Base-by-base conservation (phyloP, 2,329 filamentous ascomycete genomes). In the Colletotrichum musae region DNA sequence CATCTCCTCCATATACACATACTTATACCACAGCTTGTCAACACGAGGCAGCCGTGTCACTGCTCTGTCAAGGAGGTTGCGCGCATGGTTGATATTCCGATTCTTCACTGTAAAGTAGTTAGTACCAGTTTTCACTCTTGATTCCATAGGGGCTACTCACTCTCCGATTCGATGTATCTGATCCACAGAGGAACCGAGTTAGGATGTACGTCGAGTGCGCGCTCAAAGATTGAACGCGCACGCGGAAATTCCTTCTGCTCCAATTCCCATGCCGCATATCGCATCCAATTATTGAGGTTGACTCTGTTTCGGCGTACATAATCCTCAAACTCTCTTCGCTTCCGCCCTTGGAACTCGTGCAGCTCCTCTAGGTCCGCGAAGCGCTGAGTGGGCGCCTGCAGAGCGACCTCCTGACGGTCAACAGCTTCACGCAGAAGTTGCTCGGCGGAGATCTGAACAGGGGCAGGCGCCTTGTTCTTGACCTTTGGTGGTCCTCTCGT, bases 11-110 rank as follows among this genome's bases (percentile, higher is more conserved):
- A 97, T 97, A 80, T 97, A 97, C 28, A 97, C 94, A 85, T 98
- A 99, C 80, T 98, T 98, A 85, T 97, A 99, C 96, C 96, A 99
- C 41, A 99, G 84, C 86, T 98, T 98, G 79, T 98, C 94, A 48
- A 98, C 89, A 66, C 96, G 87, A 5, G 96, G 96, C 47, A 98
- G 85, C 64, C 97, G 93, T 1, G 94, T 94, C 61, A 98, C 94
- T n/a, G 96, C 95, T 64, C 96, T 92, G 79, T 99, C 96, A 60
- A 99, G 89, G 59, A 99, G 82, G 79, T 99, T 99, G 68, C 96
- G 88, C 41, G 96, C 95, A 86, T 98, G 95, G 79, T 97, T 97
- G 85, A 99, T 98, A 79, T 97, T 97, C 73, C 95, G 87, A 71
- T 78, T 72, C 52, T 70, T 71, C 71, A 71, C 60, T 70, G 50